phyloP scores from a whole-genome alignment of 306 rosid species.

The Inga laurina region DNA sequence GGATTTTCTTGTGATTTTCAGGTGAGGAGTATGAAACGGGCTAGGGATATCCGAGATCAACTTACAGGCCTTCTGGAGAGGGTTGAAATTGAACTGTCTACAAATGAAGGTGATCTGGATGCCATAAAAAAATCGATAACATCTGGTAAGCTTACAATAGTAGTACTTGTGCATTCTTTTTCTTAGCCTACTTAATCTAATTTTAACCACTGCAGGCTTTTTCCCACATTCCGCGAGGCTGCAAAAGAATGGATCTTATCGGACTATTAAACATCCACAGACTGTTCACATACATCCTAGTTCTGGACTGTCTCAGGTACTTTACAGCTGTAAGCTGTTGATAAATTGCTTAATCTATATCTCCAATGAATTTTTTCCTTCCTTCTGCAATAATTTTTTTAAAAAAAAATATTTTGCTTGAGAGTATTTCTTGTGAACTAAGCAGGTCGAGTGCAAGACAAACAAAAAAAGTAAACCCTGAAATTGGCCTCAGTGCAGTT shows the following conservation, averaged over 20 bases:
- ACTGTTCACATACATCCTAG: slow-evolving; percentile 97
- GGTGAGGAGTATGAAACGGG: slow-evolving; percentile 99
- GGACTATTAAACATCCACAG: slow-evolving; percentile 77
- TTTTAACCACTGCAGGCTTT: slow-evolving; percentile 53
- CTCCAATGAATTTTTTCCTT: background rate
- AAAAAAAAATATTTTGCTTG: background rate
- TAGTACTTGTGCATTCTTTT: background rate
- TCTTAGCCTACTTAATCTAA: slow-evolving; percentile 25
- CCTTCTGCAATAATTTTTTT: background rate
- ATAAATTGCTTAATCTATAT: slow-evolving; percentile 6
- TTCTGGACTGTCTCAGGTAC: slow-evolving; percentile 86
- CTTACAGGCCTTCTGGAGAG: slow-evolving; percentile 91
- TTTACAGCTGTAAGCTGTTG: background rate
- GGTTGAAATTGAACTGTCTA: slow-evolving; percentile 81
- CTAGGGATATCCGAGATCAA: slow-evolving; percentile 93
- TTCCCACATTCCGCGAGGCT: slow-evolving; percentile 82
- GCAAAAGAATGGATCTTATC: slow-evolving; percentile 86
- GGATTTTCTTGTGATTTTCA: slow-evolving; percentile 32
- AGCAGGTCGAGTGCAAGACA: background rate
- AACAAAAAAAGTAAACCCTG: background rate
- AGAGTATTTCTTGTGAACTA: slow-evolving; percentile 1
- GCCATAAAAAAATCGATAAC: slow-evolving; percentile 84
- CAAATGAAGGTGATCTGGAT: slow-evolving; percentile 65
- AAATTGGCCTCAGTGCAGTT: background rate
- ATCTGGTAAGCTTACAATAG: slow-evolving; percentile 57